Percentiles rank a stretch among this genome's conserved stretches.
Conservation (phyloP, 2,329 filamentous ascomycete species). For the Colletotrichum sansevieriae region DNA sequence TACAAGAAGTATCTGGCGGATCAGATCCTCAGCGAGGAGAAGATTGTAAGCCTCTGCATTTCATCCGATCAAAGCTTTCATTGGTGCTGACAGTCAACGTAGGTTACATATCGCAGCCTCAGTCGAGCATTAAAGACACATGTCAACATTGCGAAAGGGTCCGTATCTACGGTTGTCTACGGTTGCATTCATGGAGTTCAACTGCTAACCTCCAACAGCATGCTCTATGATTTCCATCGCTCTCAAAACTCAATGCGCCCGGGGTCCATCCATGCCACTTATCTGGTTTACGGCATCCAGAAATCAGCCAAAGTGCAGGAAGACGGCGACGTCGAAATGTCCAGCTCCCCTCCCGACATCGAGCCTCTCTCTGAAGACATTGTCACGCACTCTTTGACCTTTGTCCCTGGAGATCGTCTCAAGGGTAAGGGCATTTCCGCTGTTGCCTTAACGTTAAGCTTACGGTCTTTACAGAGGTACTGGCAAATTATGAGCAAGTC, state of each 20-base stretch:
- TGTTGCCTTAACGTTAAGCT: constrained; percentile 28
- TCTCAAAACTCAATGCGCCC: constrained; percentile 81
- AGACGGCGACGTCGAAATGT: constrained; percentile 78
- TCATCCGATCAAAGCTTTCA: neutral
- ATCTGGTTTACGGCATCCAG: constrained; percentile 82
- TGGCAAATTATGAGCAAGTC: constrained; percentile 78
- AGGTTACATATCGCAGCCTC: constrained; percentile 90
- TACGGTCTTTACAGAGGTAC: constrained; percentile 65
- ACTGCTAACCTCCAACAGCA: constrained; percentile 73
- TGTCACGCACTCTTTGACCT: constrained; percentile 69
- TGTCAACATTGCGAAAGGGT: constrained; percentile 92
- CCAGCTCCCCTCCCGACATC: constrained; percentile 72
- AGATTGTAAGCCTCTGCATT: constrained; percentile 66
- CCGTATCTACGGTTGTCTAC: constrained; percentile 47
- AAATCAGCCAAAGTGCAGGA: constrained; percentile 54
- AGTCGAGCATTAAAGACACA: constrained; percentile 87
- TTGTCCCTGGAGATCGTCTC: constrained; percentile 81
- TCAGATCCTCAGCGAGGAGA: constrained; percentile 81
- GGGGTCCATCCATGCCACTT: constrained; percentile 89
- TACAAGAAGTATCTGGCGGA: constrained; percentile 81
- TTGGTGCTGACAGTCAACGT: constrained; percentile 37
- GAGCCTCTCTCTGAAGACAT: constrained; percentile 64
- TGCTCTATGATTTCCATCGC: constrained; percentile 87
- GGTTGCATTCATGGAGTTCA: constrained; percentile 14
- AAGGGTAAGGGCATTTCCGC: constrained; percentile 61